Conservation (phyloP, 306 rosid species). For the Cucurbita moschata region DNA sequence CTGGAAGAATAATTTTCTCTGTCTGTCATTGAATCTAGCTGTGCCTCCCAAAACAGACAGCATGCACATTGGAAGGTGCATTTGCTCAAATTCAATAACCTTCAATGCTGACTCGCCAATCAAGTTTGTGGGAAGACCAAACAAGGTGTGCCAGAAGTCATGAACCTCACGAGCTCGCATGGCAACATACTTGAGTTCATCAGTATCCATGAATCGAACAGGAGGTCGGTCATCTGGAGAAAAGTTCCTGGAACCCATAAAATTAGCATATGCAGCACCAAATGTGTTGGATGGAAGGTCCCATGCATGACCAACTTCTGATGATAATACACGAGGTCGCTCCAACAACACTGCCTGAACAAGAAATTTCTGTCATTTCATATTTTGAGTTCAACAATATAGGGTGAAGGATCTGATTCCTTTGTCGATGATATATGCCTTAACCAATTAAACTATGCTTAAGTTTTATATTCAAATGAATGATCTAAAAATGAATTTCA, state of each 20-base stretch:
- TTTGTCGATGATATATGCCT: not conserved
- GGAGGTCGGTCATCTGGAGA: slow-evolving; percentile 92
- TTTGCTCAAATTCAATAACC: slow-evolving; percentile 78
- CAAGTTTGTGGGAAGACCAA: slow-evolving; percentile 75
- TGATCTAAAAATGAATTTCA: not conserved
- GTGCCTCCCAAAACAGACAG: slow-evolving; percentile 64
- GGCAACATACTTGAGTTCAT: slow-evolving; percentile 66
- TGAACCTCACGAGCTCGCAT: slow-evolving; percentile 92
- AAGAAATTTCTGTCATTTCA: not conserved
- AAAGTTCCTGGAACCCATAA: slow-evolving; percentile 93
- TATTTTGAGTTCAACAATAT: not conserved
- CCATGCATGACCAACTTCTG: slow-evolving; percentile 74
- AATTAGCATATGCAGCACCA: slow-evolving; percentile 83
- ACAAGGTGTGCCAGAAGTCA: slow-evolving; percentile 90
- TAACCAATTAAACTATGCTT: not conserved
- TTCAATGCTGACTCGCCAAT: slow-evolving; percentile 84
- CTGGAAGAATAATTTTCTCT: slow-evolving; percentile 65
- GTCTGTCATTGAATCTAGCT: slow-evolving; percentile 54
- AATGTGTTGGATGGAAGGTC: slow-evolving; percentile 68
- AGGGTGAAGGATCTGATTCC: not conserved
- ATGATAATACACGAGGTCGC: slow-evolving; percentile 57
- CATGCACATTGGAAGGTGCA: slow-evolving; percentile 78
- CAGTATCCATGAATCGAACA: slow-evolving; percentile 81
- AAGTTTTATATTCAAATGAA: not conserved
- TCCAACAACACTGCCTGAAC: slow-evolving; percentile 52